These are phyloP conservation scores for Aspergillus nanangensis DNA, from an alignment of 495 filamentous ascomycete genomes.

Conservation along the genomic window DNA sequence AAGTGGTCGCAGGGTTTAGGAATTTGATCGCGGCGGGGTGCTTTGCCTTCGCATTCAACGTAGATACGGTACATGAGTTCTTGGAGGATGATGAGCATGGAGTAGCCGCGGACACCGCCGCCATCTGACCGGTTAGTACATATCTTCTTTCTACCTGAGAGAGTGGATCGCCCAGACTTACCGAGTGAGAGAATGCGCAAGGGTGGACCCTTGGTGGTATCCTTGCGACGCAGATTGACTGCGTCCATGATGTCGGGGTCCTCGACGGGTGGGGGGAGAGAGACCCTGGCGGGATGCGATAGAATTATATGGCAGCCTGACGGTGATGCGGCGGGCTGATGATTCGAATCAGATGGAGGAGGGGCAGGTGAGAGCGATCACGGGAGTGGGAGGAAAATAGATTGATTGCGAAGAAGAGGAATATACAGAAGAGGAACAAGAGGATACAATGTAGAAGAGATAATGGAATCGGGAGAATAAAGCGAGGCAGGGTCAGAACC, in stretches of 20 bases:
- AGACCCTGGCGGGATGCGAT: neutral
- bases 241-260: constrained; percentile 23
- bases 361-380: neutral
- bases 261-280: neutral
- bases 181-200: constrained; percentile 87
- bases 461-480: neutral
- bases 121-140: constrained; percentile 63
- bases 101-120: constrained; percentile 94
- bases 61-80: constrained; percentile 94
- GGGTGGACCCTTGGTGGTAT: constrained; percentile 92
- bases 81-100: constrained; percentile 91
- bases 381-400: neutral
- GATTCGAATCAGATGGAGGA: neutral
- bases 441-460: neutral
- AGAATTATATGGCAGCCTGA: constrained; percentile 7
- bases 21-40: constrained; percentile 79
- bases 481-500: too few relatives aligned
- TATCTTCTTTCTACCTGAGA: too few relatives aligned
- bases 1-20: constrained; percentile 98
- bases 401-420: neutral
- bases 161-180: too few relatives aligned
- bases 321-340: constrained; percentile 1
- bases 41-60: constrained; percentile 76
- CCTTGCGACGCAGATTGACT: constrained; percentile 62
- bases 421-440: neutral